Conservation (phyloP, 768 basidiomycete species). For the Pleurotus ostreatus region DNA sequence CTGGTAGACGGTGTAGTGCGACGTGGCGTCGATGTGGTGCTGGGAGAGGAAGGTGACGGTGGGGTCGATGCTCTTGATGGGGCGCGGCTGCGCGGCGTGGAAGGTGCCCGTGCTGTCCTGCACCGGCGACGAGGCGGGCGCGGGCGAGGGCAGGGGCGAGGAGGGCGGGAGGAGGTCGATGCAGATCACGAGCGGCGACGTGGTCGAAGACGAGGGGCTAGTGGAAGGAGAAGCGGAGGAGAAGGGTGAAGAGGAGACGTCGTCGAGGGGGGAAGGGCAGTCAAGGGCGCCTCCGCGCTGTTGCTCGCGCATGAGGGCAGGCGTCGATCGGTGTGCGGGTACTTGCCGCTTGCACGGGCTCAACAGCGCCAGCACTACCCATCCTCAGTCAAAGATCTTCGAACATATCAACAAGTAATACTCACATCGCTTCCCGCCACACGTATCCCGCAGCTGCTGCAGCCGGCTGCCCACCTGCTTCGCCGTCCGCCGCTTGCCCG, state of each 20-base stretch:
- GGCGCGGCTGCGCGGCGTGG: constrained; percentile 45
- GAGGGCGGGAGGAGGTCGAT: constrained; percentile 40
- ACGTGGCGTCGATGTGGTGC: constrained; percentile 43
- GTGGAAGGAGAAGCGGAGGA: constrained; percentile 1
- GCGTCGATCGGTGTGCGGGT: constrained; percentile 16
- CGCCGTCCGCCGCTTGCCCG: constrained; percentile 66
- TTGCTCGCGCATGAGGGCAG: constrained; percentile 6
- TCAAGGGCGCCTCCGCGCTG: neutral
- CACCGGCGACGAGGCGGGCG: neutral
- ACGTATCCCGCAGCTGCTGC: constrained; percentile 73
- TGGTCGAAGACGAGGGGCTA: neutral
- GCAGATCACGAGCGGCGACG: constrained; percentile 34
- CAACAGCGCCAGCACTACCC: constrained; percentile 42
- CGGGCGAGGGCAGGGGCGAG: neutral
- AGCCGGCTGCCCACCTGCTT: constrained; percentile 81
- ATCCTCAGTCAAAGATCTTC: no score
- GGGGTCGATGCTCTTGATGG: constrained; percentile 58
- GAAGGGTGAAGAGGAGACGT: neutral
- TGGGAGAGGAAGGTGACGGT: constrained; percentile 60
- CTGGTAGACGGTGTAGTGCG: constrained; percentile 49
- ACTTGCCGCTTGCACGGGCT: constrained; percentile 30
- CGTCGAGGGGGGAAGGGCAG: constrained; percentile 1
- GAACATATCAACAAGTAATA: constrained; percentile 12
- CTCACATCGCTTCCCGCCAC: constrained; percentile 69
- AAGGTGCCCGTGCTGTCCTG: constrained; percentile 22